These are phyloP conservation scores for Berberis vulgaris DNA, from an alignment of 164 flowering plant species.

Conservation along the genomic window DNA sequence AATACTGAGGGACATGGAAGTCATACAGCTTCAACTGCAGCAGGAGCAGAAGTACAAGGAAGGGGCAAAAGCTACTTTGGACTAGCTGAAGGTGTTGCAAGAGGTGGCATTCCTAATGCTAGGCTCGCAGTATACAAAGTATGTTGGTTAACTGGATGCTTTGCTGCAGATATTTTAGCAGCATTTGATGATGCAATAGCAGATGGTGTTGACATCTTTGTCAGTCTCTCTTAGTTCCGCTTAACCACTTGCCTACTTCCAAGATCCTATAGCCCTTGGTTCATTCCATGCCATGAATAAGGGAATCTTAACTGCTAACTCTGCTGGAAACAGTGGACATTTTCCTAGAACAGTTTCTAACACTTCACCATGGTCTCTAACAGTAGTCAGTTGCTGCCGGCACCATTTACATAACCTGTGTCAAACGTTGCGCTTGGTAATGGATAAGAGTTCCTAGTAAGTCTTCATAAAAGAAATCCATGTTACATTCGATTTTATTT, in stretches of 20 bases:
- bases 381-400: slow-evolving; percentile 15
- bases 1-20: neutral
- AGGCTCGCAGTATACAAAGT: neutral
- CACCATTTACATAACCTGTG: slow-evolving; percentile 6
- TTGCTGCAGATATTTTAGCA: neutral
- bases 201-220: slow-evolving; percentile 6
- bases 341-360: neutral
- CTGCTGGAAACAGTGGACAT: slow-evolving; percentile 18
- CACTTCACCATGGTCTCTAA: slow-evolving; percentile 16
- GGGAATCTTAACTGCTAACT: slow-evolving; percentile 14
- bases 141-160: neutral
- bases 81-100: neutral
- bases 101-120: neutral
- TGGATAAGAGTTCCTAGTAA: too few relatives aligned
- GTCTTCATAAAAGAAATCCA: too few relatives aligned
- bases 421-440: too few relatives aligned
- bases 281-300: slow-evolving; percentile 18
- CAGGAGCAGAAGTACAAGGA: neutral
- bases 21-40: neutral
- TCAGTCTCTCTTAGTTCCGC: slow-evolving; percentile 14
- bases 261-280: slow-evolving; percentile 16
- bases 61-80: neutral
- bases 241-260: neutral
- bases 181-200: slow-evolving; percentile 2
- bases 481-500: too few relatives aligned